Evolutionary conservation across 495 filamentous ascomycete species (phyloP).

Genomic region (Daldinia decipiens): DNA sequence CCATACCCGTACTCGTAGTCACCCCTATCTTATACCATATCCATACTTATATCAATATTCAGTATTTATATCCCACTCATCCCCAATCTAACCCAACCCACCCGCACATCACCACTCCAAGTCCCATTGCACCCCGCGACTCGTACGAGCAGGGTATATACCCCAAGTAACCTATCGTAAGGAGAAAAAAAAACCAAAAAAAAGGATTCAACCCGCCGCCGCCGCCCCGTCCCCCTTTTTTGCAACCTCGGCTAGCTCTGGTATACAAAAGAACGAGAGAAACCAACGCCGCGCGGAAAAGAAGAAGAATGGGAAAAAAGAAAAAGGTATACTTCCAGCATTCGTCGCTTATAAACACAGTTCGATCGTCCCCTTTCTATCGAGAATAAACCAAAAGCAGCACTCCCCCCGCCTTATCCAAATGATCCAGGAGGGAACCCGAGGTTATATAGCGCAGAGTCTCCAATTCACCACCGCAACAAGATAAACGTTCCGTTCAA

Average conservation of each 20-base stretch:
- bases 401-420: not conserved
- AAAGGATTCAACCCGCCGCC: not conserved
- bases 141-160: not conserved
- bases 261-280: conserved; percentile 8
- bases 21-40: too few relatives aligned
- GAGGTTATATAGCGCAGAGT: not conserved
- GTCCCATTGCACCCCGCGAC: too few relatives aligned
- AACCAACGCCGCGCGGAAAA: conserved; percentile 26
- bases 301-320: not conserved
- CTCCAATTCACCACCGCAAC: not conserved
- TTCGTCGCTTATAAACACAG: conserved; percentile 10
- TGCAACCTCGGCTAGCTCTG: not conserved
- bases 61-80: too few relatives aligned
- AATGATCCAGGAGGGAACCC: not conserved
- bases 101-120: not conserved
- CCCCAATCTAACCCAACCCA: too few relatives aligned
- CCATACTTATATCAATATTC: too few relatives aligned
- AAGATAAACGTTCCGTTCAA: not conserved
- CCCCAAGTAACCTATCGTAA: not conserved
- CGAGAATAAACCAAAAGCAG: not conserved
- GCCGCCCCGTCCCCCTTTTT: too few relatives aligned
- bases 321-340: conserved; percentile 17
- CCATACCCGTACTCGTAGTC: too few relatives aligned
- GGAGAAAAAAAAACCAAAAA: not conserved
- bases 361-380: not conserved